Conservation (phyloP, 2,329 filamentous ascomycete genomes). For the Parascedosporium putredinis region DNA sequence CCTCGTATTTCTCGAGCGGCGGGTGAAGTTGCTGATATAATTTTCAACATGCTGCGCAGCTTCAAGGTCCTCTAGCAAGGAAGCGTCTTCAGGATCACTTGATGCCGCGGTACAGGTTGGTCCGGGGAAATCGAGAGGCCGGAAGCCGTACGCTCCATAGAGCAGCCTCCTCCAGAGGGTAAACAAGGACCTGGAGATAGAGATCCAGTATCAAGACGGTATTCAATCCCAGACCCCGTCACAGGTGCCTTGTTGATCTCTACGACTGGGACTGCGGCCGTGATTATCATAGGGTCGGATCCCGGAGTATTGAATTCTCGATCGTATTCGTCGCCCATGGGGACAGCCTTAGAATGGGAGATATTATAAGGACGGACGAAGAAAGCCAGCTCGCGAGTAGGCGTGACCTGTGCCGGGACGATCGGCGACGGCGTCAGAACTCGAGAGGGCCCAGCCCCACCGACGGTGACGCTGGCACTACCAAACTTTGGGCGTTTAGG, state of each 20-base stretch:
- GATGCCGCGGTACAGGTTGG: constrained; percentile 12
- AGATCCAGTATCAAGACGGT: background rate
- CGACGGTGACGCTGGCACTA: no score
- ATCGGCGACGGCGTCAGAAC: no score
- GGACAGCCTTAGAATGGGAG: background rate
- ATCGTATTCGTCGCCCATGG: background rate
- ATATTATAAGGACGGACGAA: constrained; percentile 6
- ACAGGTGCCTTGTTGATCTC: background rate
- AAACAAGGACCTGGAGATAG: no score
- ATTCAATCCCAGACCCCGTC: background rate
- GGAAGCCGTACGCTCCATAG: constrained; percentile 39
- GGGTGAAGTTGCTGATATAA: constrained; percentile 33
- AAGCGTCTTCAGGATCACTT: constrained; percentile 18
- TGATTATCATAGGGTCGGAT: background rate
- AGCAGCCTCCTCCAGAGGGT: constrained; percentile 8
- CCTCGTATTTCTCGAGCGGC: constrained; percentile 36
- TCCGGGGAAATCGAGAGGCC: constrained; percentile 37
- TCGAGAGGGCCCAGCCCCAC: no score
- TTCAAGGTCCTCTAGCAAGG: constrained; percentile 32
- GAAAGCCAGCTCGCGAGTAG: constrained; percentile 1
- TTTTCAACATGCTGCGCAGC: constrained; percentile 38
- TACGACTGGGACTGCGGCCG: background rate
- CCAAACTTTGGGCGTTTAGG: constrained; percentile 16
- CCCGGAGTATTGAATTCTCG: constrained; percentile 1
- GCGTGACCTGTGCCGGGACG: constrained; percentile 6